phyloP scores from a whole-genome alignment of 306 rosid species.

The Rubus idaeus region DNA sequence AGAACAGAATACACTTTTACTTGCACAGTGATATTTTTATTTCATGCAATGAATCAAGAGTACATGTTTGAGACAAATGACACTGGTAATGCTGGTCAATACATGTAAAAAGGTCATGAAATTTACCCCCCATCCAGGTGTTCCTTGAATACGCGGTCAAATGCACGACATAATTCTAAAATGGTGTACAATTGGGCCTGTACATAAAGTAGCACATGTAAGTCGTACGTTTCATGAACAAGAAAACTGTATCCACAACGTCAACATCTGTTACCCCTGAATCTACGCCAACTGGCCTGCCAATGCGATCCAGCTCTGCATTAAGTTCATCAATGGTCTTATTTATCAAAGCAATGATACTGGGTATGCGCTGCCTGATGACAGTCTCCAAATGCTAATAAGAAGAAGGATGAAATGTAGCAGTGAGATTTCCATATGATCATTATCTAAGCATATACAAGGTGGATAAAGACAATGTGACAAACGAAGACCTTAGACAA shows the following conservation, averaged over 20 bases:
- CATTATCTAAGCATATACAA: slow-evolving; percentile 1
- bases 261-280: slow-evolving; percentile 70
- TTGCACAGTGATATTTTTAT: background rate
- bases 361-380: slow-evolving; percentile 97
- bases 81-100: background rate
- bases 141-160: slow-evolving; percentile 95
- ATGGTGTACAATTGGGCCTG: slow-evolving; percentile 96
- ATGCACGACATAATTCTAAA: slow-evolving; percentile 96
- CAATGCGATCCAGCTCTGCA: slow-evolving; percentile 96
- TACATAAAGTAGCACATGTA: slow-evolving; percentile 24
- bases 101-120: slow-evolving; percentile 7
- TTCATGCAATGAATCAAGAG: slow-evolving; percentile 1
- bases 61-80: background rate
- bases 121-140: slow-evolving; percentile 99
- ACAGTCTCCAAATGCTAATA: slow-evolving; percentile 93
- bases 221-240: slow-evolving; percentile 10
- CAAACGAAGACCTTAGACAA: slow-evolving; percentile 67
- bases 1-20: background rate
- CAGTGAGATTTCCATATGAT: slow-evolving; percentile 17
- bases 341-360: slow-evolving; percentile 87
- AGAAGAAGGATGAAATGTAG: slow-evolving; percentile 27
- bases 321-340: slow-evolving; percentile 92
- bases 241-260: slow-evolving; percentile 21
- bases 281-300: slow-evolving; percentile 91
- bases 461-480: slow-evolving; percentile 12